Percentiles rank a stretch among this genome's conserved stretches.
phyloP scores from a whole-genome alignment of 371 early-diverging fungal species.

The Coemansia sp. region DNA sequence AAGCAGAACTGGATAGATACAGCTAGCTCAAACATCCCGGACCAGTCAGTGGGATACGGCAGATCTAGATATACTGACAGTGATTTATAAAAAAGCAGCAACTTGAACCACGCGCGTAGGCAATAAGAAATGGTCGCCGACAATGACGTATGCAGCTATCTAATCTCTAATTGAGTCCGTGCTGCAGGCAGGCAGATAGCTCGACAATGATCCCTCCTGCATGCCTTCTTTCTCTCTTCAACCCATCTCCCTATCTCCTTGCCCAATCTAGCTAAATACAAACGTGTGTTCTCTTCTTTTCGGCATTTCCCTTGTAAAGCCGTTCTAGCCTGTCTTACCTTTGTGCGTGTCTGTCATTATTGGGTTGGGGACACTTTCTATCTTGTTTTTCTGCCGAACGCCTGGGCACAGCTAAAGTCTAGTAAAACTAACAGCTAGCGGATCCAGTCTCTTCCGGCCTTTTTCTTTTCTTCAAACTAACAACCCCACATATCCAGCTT shows the following conservation, averaged over 20 bases:
- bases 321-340: not conserved
- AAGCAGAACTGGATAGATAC: not conserved
- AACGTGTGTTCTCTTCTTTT: not conserved
- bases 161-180: not conserved
- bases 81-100: not conserved
- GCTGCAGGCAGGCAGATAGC: conserved; percentile 6
- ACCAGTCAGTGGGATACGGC: not conserved
- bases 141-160: conserved; percentile 3
- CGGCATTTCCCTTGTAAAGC: not conserved
- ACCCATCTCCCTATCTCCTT: not conserved
- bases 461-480: not conserved
- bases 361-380: not conserved
- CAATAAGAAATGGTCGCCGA: not conserved
- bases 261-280: not conserved
- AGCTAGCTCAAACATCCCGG: not conserved
- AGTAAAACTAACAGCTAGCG: not conserved
- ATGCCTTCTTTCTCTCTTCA: not conserved
- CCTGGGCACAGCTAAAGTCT: conserved; percentile 1
- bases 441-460: not conserved
- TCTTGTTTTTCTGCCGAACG: not conserved
- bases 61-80: not conserved
- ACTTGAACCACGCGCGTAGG: not conserved
- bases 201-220: not conserved
- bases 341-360: not conserved
- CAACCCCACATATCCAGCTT: not conserved